Evolutionary conservation across 805 yeast species (phyloP).

Genomic region (Spathaspora arborariae): DNA sequence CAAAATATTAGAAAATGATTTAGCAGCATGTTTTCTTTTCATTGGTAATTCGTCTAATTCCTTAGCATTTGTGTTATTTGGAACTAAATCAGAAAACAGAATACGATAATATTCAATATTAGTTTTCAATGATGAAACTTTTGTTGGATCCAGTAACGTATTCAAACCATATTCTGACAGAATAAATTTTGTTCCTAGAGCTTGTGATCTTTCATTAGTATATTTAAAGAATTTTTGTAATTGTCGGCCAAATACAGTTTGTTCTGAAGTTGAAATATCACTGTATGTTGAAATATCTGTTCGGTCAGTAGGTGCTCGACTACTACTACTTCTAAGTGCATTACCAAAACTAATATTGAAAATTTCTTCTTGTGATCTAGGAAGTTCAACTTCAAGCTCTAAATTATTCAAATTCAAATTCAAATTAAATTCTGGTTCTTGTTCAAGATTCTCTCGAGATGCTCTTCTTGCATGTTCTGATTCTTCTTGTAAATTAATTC

Average conservation of each 20-base stretch:
- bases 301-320: background rate
- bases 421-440: background rate
- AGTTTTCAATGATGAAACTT: background rate
- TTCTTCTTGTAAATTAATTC: background rate
- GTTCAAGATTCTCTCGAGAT: background rate
- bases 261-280: background rate
- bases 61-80: conserved; percentile 8
- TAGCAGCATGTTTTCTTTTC: conserved; percentile 21
- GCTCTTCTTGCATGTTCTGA: conserved; percentile 4
- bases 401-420: background rate
- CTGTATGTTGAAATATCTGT: background rate
- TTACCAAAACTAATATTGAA: conserved; percentile 1
- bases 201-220: background rate
- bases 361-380: background rate
- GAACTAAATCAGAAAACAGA: conserved; percentile 15
- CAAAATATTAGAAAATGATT: conserved; percentile 24
- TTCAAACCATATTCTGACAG: background rate
- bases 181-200: background rate
- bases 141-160: background rate
- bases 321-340: background rate
- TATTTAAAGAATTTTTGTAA: conserved; percentile 4
- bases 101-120: conserved; percentile 3
- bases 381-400: background rate
- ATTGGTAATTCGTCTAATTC: conserved; percentile 14
- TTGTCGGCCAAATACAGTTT: background rate